Conservation (phyloP, 2,329 filamentous ascomycete species). For the Fonsecaea monophora region DNA sequence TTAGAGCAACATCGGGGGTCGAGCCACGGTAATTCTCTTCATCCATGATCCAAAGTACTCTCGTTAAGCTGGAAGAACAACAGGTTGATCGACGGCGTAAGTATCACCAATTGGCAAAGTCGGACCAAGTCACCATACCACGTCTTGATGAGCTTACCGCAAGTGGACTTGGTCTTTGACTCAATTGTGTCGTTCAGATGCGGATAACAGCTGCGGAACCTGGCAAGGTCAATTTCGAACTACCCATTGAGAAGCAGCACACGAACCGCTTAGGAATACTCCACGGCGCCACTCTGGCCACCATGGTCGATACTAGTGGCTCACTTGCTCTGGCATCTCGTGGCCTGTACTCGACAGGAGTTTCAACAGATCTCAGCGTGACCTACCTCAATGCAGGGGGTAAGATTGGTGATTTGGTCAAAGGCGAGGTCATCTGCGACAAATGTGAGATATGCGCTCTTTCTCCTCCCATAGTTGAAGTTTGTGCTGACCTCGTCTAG, state of each 20-base stretch:
- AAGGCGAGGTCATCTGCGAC: constrained; percentile 69
- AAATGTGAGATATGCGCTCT: constrained; percentile 58
- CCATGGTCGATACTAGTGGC: constrained; percentile 70
- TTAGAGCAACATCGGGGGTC: constrained; percentile 82
- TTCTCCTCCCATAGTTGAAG: not conserved
- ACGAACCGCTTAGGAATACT: constrained; percentile 71
- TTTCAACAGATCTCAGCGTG: constrained; percentile 71
- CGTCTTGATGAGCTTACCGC: not conserved
- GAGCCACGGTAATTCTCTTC: constrained; percentile 74
- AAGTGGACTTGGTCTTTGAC: not conserved
- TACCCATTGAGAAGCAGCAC: constrained; percentile 69
- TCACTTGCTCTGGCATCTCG: constrained; percentile 70
- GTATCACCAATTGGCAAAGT: constrained; percentile 35
- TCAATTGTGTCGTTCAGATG: constrained; percentile 53
- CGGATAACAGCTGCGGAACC: constrained; percentile 66
- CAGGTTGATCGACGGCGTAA: constrained; percentile 51
- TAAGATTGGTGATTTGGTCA: constrained; percentile 65
- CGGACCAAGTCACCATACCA: constrained; percentile 22
- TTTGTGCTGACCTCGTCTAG: constrained; percentile 44
- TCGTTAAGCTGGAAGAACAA: not conserved
- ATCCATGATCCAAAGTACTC: not conserved
- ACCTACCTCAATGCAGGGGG: constrained; percentile 70
- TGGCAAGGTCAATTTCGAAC: constrained; percentile 68
- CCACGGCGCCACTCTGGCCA: constrained; percentile 71
- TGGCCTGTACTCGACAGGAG: constrained; percentile 69